Percentiles rank a stretch among this genome's conserved stretches.
phyloP scores from a whole-genome alignment of 192 early-diverging fungal species.

The Nowakowskiella sp. region DNA sequence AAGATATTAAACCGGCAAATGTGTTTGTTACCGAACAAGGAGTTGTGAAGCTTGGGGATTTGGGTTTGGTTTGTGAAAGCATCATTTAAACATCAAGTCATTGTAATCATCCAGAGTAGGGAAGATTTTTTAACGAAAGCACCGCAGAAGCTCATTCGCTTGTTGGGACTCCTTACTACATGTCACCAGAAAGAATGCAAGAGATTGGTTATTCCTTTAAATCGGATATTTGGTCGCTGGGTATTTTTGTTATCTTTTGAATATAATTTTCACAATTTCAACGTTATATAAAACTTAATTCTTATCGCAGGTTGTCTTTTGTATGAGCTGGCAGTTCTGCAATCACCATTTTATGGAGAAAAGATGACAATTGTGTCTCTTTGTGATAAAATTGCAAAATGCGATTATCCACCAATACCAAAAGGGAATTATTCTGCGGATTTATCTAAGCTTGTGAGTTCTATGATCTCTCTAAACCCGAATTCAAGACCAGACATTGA shows the following conservation, averaged over 20 bases:
- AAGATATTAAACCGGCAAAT: constrained; percentile 14
- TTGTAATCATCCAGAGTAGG: too few relatives aligned
- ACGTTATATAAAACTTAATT: too few relatives aligned
- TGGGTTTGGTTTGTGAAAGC: too few relatives aligned
- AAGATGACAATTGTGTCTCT: constrained; percentile 10
- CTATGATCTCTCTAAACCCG: not conserved
- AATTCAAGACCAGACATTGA: not conserved
- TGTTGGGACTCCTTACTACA: constrained; percentile 14
- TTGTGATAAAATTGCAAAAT: constrained; percentile 7
- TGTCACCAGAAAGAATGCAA: constrained; percentile 11
- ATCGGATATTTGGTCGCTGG: constrained; percentile 12
- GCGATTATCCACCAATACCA: constrained; percentile 2
- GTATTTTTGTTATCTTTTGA: too few relatives aligned
- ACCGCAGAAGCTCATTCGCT: constrained; percentile 9
- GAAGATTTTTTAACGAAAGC: constrained; percentile 5
- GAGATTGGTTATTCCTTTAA: constrained; percentile 13
- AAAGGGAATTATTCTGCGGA: not conserved
- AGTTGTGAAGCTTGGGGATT: constrained; percentile 10
- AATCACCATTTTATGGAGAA: constrained; percentile 13
- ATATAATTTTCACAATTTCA: too few relatives aligned
- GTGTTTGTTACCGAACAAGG: constrained; percentile 6
- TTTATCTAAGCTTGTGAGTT: not conserved
- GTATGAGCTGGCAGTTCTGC: constrained; percentile 9
- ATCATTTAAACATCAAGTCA: too few relatives aligned
- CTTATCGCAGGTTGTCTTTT: too few relatives aligned